Evolutionary conservation across 2,329 filamentous ascomycete species (phyloP).

Genomic region (Colletotrichum tofieldiae): DNA sequence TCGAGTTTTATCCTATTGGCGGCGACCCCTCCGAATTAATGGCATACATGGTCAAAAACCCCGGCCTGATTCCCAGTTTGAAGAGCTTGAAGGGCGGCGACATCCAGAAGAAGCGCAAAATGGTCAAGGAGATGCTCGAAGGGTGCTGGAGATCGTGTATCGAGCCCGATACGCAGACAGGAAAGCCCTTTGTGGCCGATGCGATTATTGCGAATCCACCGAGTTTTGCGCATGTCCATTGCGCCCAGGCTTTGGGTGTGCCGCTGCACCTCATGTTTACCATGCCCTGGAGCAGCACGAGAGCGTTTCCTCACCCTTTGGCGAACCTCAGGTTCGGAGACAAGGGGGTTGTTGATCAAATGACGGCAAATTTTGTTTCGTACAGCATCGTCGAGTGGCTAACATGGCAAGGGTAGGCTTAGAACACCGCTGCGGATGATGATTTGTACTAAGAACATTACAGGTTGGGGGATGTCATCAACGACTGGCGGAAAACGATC

Average conservation of each 20-base stretch:
- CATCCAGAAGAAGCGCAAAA: conserved; percentile 47
- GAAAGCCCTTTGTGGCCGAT: conserved; percentile 62
- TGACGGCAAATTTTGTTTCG: conserved; percentile 78
- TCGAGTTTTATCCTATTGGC: conserved; percentile 71
- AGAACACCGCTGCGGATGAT: accelerated
- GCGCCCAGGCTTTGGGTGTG: conserved; percentile 60
- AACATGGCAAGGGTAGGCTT: conserved; percentile 77
- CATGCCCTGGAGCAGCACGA: conserved; percentile 84
- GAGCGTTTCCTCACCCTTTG: conserved; percentile 80
- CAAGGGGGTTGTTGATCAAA: conserved; percentile 63
- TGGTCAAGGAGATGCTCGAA: conserved; percentile 47
- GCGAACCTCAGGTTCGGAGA: conserved; percentile 78
- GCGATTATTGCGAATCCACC: conserved; percentile 68
- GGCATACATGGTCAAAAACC: conserved; percentile 52
- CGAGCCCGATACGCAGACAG: conserved; percentile 39
- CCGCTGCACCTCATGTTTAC: conserved; percentile 67
- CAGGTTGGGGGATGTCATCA: conserved; percentile 79
- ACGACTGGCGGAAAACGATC: conserved; percentile 77
- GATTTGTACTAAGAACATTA: background rate
- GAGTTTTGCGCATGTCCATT: conserved; percentile 65
- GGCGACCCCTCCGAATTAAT: conserved; percentile 64
- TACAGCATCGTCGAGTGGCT: conserved; percentile 83
- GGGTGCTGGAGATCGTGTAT: conserved; percentile 49
- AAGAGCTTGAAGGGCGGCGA: conserved; percentile 48
- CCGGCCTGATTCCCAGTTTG: conserved; percentile 49